phyloP scores from a whole-genome alignment of 495 filamentous ascomycete species.

The Xylaria scruposa region DNA sequence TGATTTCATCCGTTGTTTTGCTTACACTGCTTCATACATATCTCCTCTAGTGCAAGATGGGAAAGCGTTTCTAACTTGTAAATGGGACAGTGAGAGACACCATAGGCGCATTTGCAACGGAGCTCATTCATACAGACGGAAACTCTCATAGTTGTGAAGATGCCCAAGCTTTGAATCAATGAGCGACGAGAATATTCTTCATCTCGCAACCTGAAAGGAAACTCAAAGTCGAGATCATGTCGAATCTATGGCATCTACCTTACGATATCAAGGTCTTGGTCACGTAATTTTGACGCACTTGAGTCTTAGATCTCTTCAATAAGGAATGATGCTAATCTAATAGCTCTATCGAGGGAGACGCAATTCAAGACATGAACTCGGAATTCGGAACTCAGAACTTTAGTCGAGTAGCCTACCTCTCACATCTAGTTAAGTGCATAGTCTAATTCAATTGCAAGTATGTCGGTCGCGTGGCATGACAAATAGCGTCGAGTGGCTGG shows the following conservation, averaged over 20 bases:
- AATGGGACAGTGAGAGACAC: conserved; percentile 19
- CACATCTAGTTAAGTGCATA: not conserved
- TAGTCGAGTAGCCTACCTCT: not conserved
- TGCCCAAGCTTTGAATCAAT: not conserved
- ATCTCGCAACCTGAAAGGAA: not conserved
- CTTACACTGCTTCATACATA: not conserved
- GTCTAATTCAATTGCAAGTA: not conserved
- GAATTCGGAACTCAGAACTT: not conserved
- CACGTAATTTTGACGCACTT: not conserved
- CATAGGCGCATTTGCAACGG: conserved; percentile 17
- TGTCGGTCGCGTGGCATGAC: not conserved
- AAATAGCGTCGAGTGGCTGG: conserved; percentile 5
- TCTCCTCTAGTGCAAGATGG: not conserved
- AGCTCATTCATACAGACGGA: not conserved
- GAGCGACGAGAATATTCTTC: not conserved
- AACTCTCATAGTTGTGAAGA: not conserved
- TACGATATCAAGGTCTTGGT: not conserved
- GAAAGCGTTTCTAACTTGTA: not conserved
- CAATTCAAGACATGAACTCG: not conserved
- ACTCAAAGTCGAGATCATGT: no score
- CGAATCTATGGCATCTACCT: no score
- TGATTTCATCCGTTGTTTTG: conserved; percentile 45
- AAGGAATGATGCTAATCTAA: not conserved
- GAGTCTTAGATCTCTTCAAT: not conserved
- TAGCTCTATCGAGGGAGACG: not conserved